These are phyloP conservation scores for Neofusicoccum sp. DNA, from an alignment of 2,329 filamentous ascomycete genomes.

Conservation along the genomic window DNA sequence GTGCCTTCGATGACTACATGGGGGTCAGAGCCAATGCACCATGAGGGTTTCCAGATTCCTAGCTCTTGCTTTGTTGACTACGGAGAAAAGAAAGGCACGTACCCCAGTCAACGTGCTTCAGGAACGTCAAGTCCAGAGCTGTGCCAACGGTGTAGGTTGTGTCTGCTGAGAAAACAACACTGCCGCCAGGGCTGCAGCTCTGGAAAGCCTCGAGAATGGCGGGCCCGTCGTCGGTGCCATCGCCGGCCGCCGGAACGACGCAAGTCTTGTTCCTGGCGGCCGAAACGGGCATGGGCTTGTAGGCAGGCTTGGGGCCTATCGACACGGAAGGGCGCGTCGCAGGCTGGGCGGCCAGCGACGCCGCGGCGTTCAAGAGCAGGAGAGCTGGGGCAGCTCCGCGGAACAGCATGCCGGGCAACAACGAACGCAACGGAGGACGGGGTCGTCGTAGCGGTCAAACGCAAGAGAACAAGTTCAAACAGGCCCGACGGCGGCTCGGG, in stretches of 20 bases:
- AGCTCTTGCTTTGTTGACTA: background rate
- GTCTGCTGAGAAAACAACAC: slow-evolving; percentile 60
- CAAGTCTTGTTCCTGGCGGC: slow-evolving; percentile 42
- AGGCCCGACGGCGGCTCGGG: background rate
- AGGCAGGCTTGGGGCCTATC: slow-evolving; percentile 40
- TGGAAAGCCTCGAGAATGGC: slow-evolving; percentile 59
- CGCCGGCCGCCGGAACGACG: slow-evolving; percentile 41
- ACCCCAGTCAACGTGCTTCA: slow-evolving; percentile 65
- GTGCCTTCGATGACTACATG: slow-evolving; percentile 58
- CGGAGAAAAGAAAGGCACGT: slow-evolving; percentile 27
- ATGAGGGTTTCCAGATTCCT: background rate
- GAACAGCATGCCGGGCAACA: slow-evolving; percentile 10
- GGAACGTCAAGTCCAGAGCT: slow-evolving; percentile 66
- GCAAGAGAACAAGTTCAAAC: background rate
- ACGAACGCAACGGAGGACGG: background rate
- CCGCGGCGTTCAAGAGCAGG: slow-evolving; percentile 15
- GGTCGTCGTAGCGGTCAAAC: background rate
- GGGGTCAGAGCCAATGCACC: background rate
- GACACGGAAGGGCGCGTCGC: slow-evolving; percentile 34
- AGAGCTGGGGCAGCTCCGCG: slow-evolving; percentile 3
- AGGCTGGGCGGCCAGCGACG: background rate
- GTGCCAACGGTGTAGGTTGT: slow-evolving; percentile 64
- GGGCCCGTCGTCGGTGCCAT: slow-evolving; percentile 52
- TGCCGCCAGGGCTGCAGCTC: slow-evolving; percentile 65
- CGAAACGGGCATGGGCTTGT: slow-evolving; percentile 37